phyloP scores from a whole-genome alignment of 2,329 filamentous ascomycete genomes.

The Fusarium neocosmosporiellum region DNA sequence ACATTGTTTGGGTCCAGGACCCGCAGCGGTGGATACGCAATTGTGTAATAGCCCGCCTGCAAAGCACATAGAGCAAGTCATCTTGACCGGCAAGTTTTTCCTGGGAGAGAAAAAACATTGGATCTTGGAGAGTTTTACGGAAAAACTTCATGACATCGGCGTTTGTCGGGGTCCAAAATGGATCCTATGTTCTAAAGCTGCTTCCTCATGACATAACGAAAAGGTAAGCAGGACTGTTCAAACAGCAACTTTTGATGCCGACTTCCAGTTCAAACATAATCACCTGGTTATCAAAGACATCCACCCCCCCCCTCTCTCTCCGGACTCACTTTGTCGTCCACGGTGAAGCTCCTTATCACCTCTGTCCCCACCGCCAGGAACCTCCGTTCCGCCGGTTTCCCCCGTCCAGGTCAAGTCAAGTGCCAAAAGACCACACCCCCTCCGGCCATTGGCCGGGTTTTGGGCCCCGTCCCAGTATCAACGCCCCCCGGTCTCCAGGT shows the following conservation, averaged over 20 bases:
- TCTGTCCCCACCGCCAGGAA: constrained; percentile 26
- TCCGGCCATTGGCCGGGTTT: constrained; percentile 18
- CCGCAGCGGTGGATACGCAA: constrained; percentile 34
- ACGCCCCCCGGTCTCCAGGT: neutral
- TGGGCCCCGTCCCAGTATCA: neutral
- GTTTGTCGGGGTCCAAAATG: constrained; percentile 17
- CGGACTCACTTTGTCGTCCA: neutral
- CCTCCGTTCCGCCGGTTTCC: constrained; percentile 32
- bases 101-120: neutral
- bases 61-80: constrained; percentile 7
- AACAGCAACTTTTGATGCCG: constrained; percentile 1
- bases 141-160: constrained; percentile 31
- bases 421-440: constrained; percentile 19
- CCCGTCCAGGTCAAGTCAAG: constrained; percentile 4
- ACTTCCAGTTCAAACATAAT: neutral
- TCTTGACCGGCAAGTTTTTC: neutral
- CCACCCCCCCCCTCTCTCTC: neutral
- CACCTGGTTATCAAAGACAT: neutral
- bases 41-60: constrained; percentile 29
- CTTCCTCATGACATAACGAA: constrained; percentile 30
- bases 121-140: neutral
- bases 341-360: constrained; percentile 12
- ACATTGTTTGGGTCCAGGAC: constrained; percentile 4
- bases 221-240: constrained; percentile 4
- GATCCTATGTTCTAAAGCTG: constrained; percentile 28